Evolutionary conservation across 1,284 basidiomycete genomes (phyloP).

Genomic region (Stereum hirsutum): DNA sequence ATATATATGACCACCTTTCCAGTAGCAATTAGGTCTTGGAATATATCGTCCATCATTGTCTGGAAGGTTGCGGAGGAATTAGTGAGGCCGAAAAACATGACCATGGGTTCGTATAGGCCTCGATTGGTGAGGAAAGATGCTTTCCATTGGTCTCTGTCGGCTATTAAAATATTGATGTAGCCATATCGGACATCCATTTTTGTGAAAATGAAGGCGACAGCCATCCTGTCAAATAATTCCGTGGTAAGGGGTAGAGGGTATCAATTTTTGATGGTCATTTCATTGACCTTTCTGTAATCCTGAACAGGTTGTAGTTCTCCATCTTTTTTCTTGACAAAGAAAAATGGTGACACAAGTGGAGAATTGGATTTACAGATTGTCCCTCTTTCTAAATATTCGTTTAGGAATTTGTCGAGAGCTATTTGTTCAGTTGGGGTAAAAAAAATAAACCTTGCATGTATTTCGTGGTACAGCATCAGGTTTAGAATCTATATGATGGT

Average conservation of each 20-base stretch:
- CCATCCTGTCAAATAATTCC: constrained; percentile 4
- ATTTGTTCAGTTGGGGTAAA: constrained; percentile 13
- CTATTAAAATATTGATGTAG: constrained; percentile 8
- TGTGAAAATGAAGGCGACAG: not conserved
- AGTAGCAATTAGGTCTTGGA: not conserved
- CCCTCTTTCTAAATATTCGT: constrained; percentile 10
- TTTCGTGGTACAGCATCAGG: not conserved
- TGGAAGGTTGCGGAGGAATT: constrained; percentile 25
- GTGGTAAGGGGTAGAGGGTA: constrained; percentile 5
- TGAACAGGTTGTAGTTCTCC: constrained; percentile 2
- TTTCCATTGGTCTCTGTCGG: constrained; percentile 8
- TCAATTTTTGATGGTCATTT: constrained; percentile 3
- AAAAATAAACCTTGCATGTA: constrained; percentile 12
- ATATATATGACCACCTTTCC: constrained; percentile 15
- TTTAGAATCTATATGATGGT: constrained; percentile 5
- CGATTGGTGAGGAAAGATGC: constrained; percentile 5
- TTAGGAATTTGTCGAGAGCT: constrained; percentile 6
- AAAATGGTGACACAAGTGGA: not conserved
- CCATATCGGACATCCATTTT: constrained; percentile 6
- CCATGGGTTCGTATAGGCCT: constrained; percentile 3
- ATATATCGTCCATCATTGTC: constrained; percentile 7
- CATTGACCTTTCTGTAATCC: constrained; percentile 3
- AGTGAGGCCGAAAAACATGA: constrained; percentile 17
- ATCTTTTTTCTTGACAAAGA: constrained; percentile 7
- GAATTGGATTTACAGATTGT: constrained; percentile 1